Percentiles rank a stretch among this genome's conserved stretches.
Evolutionary conservation across 164 flowering plant species (phyloP).

Genomic region (Sextonia rubra): DNA sequence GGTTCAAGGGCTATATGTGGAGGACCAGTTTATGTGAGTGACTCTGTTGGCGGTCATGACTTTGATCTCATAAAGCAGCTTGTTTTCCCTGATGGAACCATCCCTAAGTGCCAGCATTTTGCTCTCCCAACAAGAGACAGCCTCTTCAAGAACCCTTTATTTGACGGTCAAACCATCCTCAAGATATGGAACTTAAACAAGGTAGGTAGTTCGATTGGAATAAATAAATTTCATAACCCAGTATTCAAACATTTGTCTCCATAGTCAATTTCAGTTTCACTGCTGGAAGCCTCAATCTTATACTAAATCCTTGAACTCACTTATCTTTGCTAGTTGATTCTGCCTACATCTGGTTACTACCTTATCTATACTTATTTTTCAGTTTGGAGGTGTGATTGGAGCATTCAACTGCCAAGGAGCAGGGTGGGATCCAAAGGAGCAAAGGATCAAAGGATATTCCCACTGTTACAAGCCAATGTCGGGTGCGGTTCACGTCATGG

Average conservation of each 20-base stretch:
- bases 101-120: conserved; percentile 57
- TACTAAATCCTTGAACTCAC: too few relatives aligned
- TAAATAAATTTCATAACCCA: background rate
- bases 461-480: conserved; percentile 64
- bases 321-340: too few relatives aligned
- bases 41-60: conserved; percentile 69
- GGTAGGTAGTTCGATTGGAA: conserved; percentile 36
- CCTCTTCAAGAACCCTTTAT: conserved; percentile 76
- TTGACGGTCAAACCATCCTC: conserved; percentile 77
- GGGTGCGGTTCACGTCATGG: conserved; percentile 43
- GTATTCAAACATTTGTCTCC: background rate
- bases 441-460: conserved; percentile 58
- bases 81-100: conserved; percentile 71
- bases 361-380: background rate
- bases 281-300: too few relatives aligned
- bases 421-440: conserved; percentile 71
- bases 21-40: conserved; percentile 78
- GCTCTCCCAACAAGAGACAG: conserved; percentile 82
- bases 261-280: too few relatives aligned
- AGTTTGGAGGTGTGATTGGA: conserved; percentile 85
- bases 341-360: background rate
- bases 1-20: conserved; percentile 89
- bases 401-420: conserved; percentile 96
- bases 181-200: conserved; percentile 90
- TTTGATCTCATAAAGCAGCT: conserved; percentile 60